Conservation (phyloP, 345 rosid species). For the Adansonia digitata region DNA sequence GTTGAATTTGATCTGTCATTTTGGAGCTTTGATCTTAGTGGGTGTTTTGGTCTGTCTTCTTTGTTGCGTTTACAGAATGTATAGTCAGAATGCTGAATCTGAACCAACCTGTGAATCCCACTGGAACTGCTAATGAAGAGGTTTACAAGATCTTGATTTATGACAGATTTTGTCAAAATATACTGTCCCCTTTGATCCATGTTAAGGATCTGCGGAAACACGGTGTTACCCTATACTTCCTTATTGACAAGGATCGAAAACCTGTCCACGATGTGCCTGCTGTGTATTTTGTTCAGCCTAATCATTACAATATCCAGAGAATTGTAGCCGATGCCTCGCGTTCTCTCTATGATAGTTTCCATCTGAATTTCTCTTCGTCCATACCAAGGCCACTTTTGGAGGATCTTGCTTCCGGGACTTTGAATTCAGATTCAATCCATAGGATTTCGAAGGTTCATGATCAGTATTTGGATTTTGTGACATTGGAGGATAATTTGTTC, state of each 20-base stretch:
- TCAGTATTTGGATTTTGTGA: slow-evolving; percentile 94
- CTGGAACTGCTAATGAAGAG: slow-evolving; percentile 79
- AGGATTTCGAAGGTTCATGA: slow-evolving; percentile 82
- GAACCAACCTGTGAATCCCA: slow-evolving; percentile 81
- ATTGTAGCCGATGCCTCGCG: slow-evolving; percentile 69
- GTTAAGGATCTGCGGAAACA: slow-evolving; percentile 98
- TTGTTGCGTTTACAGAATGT: slow-evolving; percentile 50
- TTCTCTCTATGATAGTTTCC: slow-evolving; percentile 74
- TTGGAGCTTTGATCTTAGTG: background rate
- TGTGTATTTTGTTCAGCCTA: slow-evolving; percentile 85
- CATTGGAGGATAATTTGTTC: slow-evolving; percentile 83
- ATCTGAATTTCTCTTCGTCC: slow-evolving; percentile 78
- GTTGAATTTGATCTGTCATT: slow-evolving; percentile 22
- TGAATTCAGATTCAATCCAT: slow-evolving; percentile 58
- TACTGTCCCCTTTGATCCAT: slow-evolving; percentile 91
- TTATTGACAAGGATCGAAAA: slow-evolving; percentile 77
- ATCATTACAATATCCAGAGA: slow-evolving; percentile 53
- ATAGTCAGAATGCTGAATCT: slow-evolving; percentile 87
- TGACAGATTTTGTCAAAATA: slow-evolving; percentile 79
- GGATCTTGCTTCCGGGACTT: slow-evolving; percentile 78
- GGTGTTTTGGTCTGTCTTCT: background rate
- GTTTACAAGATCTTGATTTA: slow-evolving; percentile 96
- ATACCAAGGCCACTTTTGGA: slow-evolving; percentile 77
- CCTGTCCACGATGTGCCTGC: slow-evolving; percentile 91
- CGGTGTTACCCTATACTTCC: slow-evolving; percentile 90